These are phyloP conservation scores for Polytrichum commune DNA, from an alignment of 225 moss, liverwort and hornwort species.

Conservation along the genomic window DNA sequence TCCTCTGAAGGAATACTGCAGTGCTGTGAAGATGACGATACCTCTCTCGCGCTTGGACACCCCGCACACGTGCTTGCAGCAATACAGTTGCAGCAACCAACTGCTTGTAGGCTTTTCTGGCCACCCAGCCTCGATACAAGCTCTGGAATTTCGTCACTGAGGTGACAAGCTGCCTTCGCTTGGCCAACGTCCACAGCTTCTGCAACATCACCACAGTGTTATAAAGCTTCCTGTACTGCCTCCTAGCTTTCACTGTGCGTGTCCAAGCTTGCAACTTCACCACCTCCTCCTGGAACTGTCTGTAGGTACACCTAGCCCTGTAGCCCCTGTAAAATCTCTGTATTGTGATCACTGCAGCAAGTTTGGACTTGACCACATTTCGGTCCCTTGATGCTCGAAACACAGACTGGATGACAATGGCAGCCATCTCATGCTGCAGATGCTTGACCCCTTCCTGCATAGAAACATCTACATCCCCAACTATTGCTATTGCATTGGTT, in stretches of 20 bases:
- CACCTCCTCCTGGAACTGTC: constrained; percentile 2
- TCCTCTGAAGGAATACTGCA: constrained; percentile 18
- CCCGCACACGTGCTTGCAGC: constrained; percentile 24
- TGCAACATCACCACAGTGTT: constrained; percentile 15
- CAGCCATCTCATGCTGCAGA: constrained; percentile 5
- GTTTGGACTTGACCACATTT: constrained; percentile 3
- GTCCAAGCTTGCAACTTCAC: constrained; percentile 3
- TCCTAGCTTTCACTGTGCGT: constrained; percentile 10
- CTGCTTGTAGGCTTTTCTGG: constrained; percentile 8
- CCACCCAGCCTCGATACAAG: constrained; percentile 20
- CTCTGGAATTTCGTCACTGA: constrained; percentile 21
- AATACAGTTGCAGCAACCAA: not conserved
- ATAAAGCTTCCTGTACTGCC: constrained; percentile 18
- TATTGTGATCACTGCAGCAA: constrained; percentile 16
- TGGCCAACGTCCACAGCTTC: constrained; percentile 14
- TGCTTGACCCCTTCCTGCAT: not conserved
- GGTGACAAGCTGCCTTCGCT: constrained; percentile 2
- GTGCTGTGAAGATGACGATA: constrained; percentile 7
- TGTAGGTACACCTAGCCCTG: constrained; percentile 7
- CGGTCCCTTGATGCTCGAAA: constrained; percentile 16
- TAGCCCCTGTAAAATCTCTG: constrained; percentile 17
- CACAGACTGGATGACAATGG: constrained; percentile 8
- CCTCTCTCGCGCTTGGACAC: constrained; percentile 12
- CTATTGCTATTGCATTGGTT: not conserved
- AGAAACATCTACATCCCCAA: not conserved